These are phyloP conservation scores for Saturnispora gosingensis DNA, from an alignment of 805 yeast species.

Conservation along the genomic window DNA sequence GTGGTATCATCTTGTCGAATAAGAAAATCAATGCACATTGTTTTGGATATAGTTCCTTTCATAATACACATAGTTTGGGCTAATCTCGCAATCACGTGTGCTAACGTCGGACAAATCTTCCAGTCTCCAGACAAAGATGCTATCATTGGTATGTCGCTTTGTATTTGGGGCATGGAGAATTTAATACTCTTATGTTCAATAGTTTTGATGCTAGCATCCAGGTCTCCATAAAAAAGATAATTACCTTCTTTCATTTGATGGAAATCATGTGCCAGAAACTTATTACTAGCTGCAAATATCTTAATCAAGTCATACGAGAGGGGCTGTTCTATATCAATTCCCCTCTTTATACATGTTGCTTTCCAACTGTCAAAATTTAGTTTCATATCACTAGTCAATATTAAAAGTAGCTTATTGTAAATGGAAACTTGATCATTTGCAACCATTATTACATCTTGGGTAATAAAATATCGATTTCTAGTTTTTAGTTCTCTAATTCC, in stretches of 20 bases:
- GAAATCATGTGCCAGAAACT: conserved; percentile 34
- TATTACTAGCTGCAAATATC: conserved; percentile 30
- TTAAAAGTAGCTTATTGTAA: conserved; percentile 42
- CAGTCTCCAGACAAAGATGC: conserved; percentile 27
- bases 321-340: conserved; percentile 39
- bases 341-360: conserved; percentile 39
- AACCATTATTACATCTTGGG: conserved; percentile 21
- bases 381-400: conserved; percentile 22
- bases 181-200: neutral
- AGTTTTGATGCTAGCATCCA: neutral
- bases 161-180: neutral
- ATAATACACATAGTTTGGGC: conserved; percentile 37
- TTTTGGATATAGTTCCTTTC: conserved; percentile 29
- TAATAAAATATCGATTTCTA: conserved; percentile 34
- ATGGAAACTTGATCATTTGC: conserved; percentile 54
- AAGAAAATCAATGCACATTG: conserved; percentile 29
- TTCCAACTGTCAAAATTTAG: conserved; percentile 35
- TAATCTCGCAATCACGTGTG: conserved; percentile 46
- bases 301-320: conserved; percentile 34
- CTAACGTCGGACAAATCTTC: conserved; percentile 46
- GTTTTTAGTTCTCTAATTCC: conserved; percentile 55
- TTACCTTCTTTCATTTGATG: conserved; percentile 37
- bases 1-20: neutral
- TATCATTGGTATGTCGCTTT: neutral
- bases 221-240: conserved; percentile 33